Base-by-base conservation (phyloP, 768 basidiomycete genomes). In the Suillus lakei region DNA sequence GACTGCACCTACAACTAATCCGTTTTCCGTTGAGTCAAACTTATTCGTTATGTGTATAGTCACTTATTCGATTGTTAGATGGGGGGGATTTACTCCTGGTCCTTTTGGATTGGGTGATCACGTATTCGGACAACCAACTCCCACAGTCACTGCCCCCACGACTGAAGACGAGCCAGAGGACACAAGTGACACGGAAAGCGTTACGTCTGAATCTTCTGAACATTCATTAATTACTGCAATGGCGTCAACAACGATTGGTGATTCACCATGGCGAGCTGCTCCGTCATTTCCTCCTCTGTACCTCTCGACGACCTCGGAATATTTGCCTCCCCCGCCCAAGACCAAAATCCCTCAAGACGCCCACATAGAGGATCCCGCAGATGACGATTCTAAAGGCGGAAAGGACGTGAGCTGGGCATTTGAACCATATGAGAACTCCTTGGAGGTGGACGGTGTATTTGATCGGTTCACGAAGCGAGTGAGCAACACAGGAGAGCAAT, bases 401-500 rank as follows among this genome's bases (percentile, higher is more conserved):
- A 81, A 85, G 64, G 83, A 85, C 68, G 77, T 82, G 26, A 79
- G 78, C 18, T 92, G 90, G 93, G 76, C 81, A 13, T 78, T 85
- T 6, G 95, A 97, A 74, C 81, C 84, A 23, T 97, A 93, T 73
- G 95, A 96, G 77, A 89, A 91, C 72, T 91, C 91, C 16, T 72
- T 91, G 56, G 82, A 91, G 53, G 82, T 93, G 50, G 96, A 98
- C 76, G 88, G 88, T 62, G 86, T 94, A 4, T 98, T 99, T 74
- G 91, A 96, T 70, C 83, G 87, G 21, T 99, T 98, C 73, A 87
- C 86, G 60, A 87, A 87, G 71, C 83, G 95, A 39, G 86, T 94
- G 13, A 82, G 78, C 46, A 82, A 85, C 67, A 88, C 91, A 72
- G 89, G 90, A 30, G 86, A 91, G 69, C 97, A 99, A 74, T 96